Evolutionary conservation across 768 basidiomycete genomes (phyloP).

Genomic region (Psilocybe cubensis): DNA sequence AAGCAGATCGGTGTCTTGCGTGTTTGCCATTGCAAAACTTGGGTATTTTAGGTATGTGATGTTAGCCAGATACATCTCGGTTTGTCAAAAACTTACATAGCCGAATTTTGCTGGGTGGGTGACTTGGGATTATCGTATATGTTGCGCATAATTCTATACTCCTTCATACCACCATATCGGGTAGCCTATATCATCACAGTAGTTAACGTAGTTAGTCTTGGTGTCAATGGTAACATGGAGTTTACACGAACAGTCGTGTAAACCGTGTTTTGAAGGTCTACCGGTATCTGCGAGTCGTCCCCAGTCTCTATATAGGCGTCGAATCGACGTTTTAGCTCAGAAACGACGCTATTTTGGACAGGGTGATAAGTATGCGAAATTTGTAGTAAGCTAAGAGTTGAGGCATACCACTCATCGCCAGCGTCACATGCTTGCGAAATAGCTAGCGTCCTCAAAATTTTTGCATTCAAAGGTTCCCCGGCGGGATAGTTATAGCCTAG

Average conservation of each 20-base stretch:
- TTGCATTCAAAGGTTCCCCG: constrained; percentile 67
- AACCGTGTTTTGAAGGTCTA: constrained; percentile 69
- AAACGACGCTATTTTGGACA: constrained; percentile 61
- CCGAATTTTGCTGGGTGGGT: constrained; percentile 70
- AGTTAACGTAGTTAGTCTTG: not conserved
- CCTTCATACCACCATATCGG: constrained; percentile 69
- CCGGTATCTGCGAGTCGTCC: constrained; percentile 79
- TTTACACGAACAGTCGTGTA: constrained; percentile 48
- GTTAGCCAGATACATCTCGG: not conserved
- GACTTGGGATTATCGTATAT: constrained; percentile 76
- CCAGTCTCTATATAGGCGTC: constrained; percentile 66
- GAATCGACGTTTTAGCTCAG: constrained; percentile 75
- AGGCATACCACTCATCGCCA: constrained; percentile 28
- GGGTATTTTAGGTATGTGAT: constrained; percentile 13
- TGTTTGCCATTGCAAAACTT: constrained; percentile 68
- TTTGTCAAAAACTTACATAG: constrained; percentile 53
- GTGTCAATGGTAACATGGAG: not conserved
- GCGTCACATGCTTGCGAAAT: constrained; percentile 52
- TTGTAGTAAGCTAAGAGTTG: not conserved
- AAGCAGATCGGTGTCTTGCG: constrained; percentile 58
- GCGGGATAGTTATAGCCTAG: constrained; percentile 78
- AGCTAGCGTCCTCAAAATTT: constrained; percentile 75
- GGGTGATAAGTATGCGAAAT: not conserved
- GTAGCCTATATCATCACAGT: constrained; percentile 63
- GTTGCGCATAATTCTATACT: constrained; percentile 73